phyloP scores from a whole-genome alignment of 495 filamentous ascomycete species.

The Evernia prunastri region DNA sequence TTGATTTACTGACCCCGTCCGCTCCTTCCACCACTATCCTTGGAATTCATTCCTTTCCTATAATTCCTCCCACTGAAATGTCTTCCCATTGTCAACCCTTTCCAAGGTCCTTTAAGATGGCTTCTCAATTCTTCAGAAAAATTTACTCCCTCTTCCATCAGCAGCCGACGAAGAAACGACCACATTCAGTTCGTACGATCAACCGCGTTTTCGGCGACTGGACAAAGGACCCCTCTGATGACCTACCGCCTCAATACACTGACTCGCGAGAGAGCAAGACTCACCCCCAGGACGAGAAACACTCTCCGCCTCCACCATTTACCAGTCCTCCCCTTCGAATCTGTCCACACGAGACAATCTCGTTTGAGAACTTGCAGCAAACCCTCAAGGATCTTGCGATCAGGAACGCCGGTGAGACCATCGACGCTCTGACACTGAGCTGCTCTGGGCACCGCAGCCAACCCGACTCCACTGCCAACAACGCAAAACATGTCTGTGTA shows the following conservation, averaged over 20 bases:
- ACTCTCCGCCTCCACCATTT: background rate
- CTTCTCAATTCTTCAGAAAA: background rate
- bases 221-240: background rate
- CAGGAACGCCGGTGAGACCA: background rate
- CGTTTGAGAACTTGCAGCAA: slow-evolving; percentile 2
- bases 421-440: slow-evolving; percentile 8
- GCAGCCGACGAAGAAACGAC: background rate
- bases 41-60: background rate
- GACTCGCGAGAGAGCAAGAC: background rate
- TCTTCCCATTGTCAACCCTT: background rate
- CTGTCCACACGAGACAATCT: slow-evolving; percentile 9
- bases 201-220: background rate
- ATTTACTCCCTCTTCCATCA: background rate
- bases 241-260: slow-evolving; percentile 8
- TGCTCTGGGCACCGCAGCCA: slow-evolving; percentile 8
- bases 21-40: too few relatives aligned
- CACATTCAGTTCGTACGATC: background rate
- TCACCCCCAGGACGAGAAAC: background rate
- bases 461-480: background rate
- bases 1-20: too few relatives aligned
- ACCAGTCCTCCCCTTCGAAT: background rate
- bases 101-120: background rate
- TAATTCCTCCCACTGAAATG: background rate
- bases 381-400: background rate
- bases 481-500: background rate